phyloP scores from a whole-genome alignment of 192 early-diverging fungal genomes.

The Gamsiella multidivaricata region DNA sequence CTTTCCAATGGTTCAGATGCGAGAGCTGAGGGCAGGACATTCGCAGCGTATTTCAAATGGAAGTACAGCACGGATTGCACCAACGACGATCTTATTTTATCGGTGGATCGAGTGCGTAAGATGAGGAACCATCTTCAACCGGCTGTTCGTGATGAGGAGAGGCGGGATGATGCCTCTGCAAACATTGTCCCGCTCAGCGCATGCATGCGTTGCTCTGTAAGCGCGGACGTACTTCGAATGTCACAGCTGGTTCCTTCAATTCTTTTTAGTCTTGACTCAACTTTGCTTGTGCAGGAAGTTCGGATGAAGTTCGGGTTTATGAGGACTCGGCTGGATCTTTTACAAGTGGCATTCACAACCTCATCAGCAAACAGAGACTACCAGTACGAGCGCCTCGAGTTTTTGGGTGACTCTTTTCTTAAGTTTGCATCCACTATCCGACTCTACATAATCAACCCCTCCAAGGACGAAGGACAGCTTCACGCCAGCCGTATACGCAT shows the following conservation, averaged over 20 bases:
- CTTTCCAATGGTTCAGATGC: background rate
- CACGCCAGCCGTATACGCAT: slow-evolving; percentile 75
- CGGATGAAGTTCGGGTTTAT: slow-evolving; percentile 49
- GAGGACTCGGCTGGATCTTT: slow-evolving; percentile 47
- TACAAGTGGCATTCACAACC: slow-evolving; percentile 80
- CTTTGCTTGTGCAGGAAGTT: slow-evolving; percentile 63
- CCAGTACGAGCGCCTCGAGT: slow-evolving; percentile 91
- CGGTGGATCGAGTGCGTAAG: slow-evolving; percentile 52
- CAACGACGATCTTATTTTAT: slow-evolving; percentile 47
- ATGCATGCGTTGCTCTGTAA: slow-evolving; percentile 44
- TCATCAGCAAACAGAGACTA: slow-evolving; percentile 72
- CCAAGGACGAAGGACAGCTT: slow-evolving; percentile 82
- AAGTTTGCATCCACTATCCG: slow-evolving; percentile 80
- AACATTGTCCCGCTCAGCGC: slow-evolving; percentile 37
- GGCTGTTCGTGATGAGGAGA: slow-evolving; percentile 16
- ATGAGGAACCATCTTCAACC: slow-evolving; percentile 60
- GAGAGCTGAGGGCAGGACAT: slow-evolving; percentile 18
- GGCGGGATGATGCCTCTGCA: slow-evolving; percentile 30
- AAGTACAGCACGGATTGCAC: slow-evolving; percentile 16
- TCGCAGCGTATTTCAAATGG: slow-evolving; percentile 59
- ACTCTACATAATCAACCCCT: slow-evolving; percentile 80
- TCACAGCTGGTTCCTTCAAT: slow-evolving; percentile 70
- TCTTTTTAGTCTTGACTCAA: slow-evolving; percentile 67
- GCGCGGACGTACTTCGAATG: slow-evolving; percentile 56
- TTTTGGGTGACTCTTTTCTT: slow-evolving; percentile 89